phyloP scores from a whole-genome alignment of 192 early-diverging fungal species.

The Coemansia asiatica region DNA sequence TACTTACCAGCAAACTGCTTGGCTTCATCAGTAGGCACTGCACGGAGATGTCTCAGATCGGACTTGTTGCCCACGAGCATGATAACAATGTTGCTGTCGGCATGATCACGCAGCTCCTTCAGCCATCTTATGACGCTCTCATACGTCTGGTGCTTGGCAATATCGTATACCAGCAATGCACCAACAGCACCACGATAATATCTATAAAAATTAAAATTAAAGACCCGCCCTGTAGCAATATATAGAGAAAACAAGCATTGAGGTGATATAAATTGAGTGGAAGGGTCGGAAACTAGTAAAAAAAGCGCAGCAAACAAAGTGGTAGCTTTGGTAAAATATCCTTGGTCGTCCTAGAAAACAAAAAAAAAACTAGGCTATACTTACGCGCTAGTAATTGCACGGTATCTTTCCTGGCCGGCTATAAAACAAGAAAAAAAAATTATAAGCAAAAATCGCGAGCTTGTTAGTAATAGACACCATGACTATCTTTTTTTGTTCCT shows the following conservation, averaged over 20 bases:
- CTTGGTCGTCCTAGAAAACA: neutral
- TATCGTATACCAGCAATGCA: conserved; percentile 95
- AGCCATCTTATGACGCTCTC: conserved; percentile 97
- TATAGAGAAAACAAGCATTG: neutral
- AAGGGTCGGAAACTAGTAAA: neutral
- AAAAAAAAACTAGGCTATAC: conserved; percentile 6
- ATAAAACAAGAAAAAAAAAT: conserved; percentile 12
- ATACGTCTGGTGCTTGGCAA: conserved; percentile 93
- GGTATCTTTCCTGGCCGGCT: conserved; percentile 86
- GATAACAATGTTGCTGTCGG: conserved; percentile 97
- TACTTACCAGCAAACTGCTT: conserved; percentile 86
- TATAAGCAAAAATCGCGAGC: neutral
- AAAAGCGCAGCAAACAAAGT: no score
- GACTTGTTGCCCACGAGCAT: conserved; percentile 99
- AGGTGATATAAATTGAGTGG: neutral
- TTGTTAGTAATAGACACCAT: conserved; percentile 21
- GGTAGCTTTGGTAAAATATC: no score
- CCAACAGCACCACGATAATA: conserved; percentile 98
- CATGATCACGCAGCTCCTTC: conserved; percentile 96
- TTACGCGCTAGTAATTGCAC: conserved; percentile 88
- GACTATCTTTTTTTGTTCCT: conserved; percentile 1
- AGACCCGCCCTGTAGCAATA: neutral
- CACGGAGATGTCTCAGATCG: conserved; percentile 93
- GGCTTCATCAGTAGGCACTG: conserved; percentile 96
- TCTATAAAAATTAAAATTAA: conserved; percentile 60